Percentiles rank a stretch among this genome's conserved stretches.
phyloP scores from a whole-genome alignment of 345 rosid genomes.

The Eucalyptus pauciflora region DNA sequence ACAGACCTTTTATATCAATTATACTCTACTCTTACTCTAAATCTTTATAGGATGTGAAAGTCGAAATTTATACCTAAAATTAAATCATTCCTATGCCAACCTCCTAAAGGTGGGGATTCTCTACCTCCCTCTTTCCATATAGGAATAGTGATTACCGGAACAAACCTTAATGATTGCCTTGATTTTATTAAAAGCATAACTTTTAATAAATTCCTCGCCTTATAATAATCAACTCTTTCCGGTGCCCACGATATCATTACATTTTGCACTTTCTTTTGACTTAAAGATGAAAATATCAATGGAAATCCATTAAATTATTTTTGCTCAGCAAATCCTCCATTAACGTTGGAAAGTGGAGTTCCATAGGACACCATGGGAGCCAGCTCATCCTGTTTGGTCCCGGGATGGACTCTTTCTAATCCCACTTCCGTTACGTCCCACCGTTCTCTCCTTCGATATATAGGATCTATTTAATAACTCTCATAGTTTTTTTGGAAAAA shows the following conservation, averaged over 20 bases:
- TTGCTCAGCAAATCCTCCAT: background rate
- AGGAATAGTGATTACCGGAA: fast-evolving
- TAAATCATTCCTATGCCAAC: fast-evolving
- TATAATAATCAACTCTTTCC: background rate
- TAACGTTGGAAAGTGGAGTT: background rate
- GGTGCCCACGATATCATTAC: background rate
- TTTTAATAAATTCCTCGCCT: background rate
- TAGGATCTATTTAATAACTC: no score
- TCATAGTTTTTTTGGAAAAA: no score
- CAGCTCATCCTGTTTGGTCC: background rate
- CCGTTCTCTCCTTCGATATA: background rate
- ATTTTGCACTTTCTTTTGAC: background rate
- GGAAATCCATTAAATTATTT: background rate
- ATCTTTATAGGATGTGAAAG: fast-evolving
- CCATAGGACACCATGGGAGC: background rate
- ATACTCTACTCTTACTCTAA: fast-evolving
- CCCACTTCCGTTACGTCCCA: background rate
- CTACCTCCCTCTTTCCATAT: fast-evolving
- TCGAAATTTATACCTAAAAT: fast-evolving
- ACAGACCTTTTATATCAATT: fast-evolving
- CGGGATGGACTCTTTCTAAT: background rate
- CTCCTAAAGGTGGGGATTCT: fast-evolving
- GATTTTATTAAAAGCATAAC: background rate
- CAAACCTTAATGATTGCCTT: background rate
- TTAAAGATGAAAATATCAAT: background rate